Evolutionary conservation across 2,329 filamentous ascomycete genomes (phyloP).

Genomic region (Aspergillus fructus): DNA sequence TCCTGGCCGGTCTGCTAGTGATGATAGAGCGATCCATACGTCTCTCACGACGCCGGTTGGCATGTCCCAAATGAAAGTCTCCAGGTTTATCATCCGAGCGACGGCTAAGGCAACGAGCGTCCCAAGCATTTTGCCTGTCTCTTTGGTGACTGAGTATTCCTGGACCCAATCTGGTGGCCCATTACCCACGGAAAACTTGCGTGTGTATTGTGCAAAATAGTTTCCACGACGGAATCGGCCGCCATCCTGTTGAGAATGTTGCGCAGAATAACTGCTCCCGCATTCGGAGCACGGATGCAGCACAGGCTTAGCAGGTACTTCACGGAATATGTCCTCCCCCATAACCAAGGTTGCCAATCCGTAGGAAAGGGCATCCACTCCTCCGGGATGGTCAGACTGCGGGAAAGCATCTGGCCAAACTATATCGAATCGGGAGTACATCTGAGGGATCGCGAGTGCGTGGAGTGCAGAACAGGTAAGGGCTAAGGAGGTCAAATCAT

Average conservation of each 20-base stretch:
- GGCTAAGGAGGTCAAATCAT: slow-evolving; percentile 75
- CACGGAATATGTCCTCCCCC: slow-evolving; percentile 62
- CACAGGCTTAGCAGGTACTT: slow-evolving; percentile 41
- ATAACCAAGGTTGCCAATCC: slow-evolving; percentile 77
- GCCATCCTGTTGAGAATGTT: not conserved
- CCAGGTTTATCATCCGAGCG: slow-evolving; percentile 77
- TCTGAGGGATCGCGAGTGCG: slow-evolving; percentile 70
- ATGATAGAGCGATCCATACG: slow-evolving; percentile 76
- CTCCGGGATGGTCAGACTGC: slow-evolving; percentile 64
- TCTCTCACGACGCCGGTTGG: slow-evolving; percentile 78
- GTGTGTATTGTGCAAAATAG: slow-evolving; percentile 74
- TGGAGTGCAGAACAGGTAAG: slow-evolving; percentile 77
- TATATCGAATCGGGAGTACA: slow-evolving; percentile 84
- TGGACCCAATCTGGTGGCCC: slow-evolving; percentile 75
- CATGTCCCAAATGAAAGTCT: slow-evolving; percentile 87
- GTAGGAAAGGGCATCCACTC: slow-evolving; percentile 80
- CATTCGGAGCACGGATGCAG: slow-evolving; percentile 29
- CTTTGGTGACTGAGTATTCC: slow-evolving; percentile 79
- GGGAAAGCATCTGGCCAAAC: slow-evolving; percentile 76
- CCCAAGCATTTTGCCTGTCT: slow-evolving; percentile 85
- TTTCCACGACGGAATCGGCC: slow-evolving; percentile 58
- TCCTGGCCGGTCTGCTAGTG: slow-evolving; percentile 62
- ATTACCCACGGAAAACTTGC: slow-evolving; percentile 83
- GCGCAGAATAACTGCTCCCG: slow-evolving; percentile 23
- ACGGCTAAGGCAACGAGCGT: slow-evolving; percentile 76